Conservation (phyloP, 495 filamentous ascomycete species). For the Daldinia decipiens region DNA sequence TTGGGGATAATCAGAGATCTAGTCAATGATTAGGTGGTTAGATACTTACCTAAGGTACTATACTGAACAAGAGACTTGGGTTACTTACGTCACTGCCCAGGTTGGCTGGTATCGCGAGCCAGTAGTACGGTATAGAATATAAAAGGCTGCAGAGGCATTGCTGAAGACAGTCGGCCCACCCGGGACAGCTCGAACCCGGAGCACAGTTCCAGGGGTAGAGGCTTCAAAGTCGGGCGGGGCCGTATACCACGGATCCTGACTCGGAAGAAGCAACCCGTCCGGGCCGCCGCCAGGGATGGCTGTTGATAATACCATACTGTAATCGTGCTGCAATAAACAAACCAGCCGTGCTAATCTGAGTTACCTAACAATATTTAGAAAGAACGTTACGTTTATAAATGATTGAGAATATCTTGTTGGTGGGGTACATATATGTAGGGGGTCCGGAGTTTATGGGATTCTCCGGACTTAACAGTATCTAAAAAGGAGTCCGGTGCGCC, state of each 20-base stretch:
- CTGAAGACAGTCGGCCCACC: conserved; percentile 23
- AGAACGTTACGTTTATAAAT: background rate
- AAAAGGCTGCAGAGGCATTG: conserved; percentile 14
- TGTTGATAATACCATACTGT: background rate
- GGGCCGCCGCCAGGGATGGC: background rate
- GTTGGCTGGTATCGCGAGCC: conserved; percentile 54
- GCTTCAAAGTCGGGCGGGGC: conserved; percentile 53
- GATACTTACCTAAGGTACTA: background rate
- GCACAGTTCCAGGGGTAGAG: conserved; percentile 52
- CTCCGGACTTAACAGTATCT: background rate
- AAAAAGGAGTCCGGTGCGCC: background rate
- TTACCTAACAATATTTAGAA: background rate
- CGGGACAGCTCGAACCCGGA: conserved; percentile 57
- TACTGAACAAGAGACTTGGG: background rate
- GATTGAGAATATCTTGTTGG: background rate
- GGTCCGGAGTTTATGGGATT: background rate
- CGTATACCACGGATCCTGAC: conserved; percentile 58
- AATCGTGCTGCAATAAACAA: background rate
- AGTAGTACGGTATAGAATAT: conserved; percentile 63
- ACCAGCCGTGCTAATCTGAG: background rate
- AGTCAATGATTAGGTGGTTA: background rate
- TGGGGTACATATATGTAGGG: background rate
- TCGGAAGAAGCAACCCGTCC: conserved; percentile 41
- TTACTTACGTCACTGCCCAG: conserved; percentile 56
- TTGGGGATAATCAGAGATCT: conserved; percentile 56